phyloP scores from a whole-genome alignment of 768 basidiomycete genomes.

The Hericium rajendrae region DNA sequence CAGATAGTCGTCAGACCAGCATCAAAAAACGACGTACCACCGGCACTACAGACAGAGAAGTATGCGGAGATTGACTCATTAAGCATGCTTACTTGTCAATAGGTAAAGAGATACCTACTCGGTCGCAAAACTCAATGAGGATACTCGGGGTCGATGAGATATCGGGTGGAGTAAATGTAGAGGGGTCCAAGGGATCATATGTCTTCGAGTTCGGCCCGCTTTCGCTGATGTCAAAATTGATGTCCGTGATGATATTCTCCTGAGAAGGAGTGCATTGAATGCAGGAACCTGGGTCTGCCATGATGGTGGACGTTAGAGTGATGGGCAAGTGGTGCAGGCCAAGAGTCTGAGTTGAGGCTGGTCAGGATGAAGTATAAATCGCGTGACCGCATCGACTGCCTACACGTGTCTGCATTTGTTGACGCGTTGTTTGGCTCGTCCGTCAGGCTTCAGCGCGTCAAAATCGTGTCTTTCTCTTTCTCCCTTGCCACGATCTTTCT shows the following conservation, averaged over 20 bases:
- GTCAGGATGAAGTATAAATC: not conserved
- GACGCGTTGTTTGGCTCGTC: conserved; percentile 42
- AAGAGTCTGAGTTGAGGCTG: not conserved
- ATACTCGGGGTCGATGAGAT: conserved; percentile 43
- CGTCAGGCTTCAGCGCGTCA: too few relatives aligned
- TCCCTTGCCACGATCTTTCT: conserved; percentile 3
- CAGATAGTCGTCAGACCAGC: not conserved
- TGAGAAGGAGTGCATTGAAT: conserved; percentile 13
- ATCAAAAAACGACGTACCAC: conserved; percentile 42
- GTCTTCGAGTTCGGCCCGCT: not conserved
- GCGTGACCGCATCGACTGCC: conserved; percentile 3
- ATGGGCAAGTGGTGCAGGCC: not conserved
- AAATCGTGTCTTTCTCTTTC: not conserved
- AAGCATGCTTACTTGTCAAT: not conserved
- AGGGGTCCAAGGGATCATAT: conserved; percentile 29
- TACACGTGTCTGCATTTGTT: conserved; percentile 18
- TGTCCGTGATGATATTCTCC: not conserved
- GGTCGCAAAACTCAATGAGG: conserved; percentile 89
- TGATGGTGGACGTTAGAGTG: conserved; percentile 1
- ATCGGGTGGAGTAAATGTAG: conserved; percentile 48
- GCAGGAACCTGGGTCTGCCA: conserved; percentile 21
- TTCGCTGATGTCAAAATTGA: not conserved
- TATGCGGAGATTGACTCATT: not conserved
- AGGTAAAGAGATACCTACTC: conserved; percentile 39
- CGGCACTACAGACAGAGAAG: conserved; percentile 45